Evolutionary conservation across 306 rosid species (phyloP).

Genomic region (Vicia sativa): DNA sequence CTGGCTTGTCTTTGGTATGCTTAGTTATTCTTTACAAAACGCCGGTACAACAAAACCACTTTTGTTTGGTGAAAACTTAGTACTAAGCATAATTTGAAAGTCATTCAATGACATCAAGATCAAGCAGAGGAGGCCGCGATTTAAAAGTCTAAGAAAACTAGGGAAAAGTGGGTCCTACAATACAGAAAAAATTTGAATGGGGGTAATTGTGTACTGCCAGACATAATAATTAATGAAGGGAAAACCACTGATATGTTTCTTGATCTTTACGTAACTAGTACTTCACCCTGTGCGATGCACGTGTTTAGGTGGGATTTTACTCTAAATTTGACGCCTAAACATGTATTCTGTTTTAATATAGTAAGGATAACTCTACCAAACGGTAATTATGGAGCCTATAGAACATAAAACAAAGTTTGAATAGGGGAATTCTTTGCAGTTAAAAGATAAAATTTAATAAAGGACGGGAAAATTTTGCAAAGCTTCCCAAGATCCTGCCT

Average conservation of each 20-base stretch:
- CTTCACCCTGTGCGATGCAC: too few species aligned
- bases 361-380: background rate
- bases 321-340: too few species aligned
- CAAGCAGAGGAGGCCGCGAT: background rate
- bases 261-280: background rate
- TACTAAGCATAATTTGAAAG: background rate
- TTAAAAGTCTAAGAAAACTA: too few species aligned
- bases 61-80: background rate
- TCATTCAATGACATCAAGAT: background rate
- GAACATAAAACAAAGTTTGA: too few species aligned
- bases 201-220: background rate
- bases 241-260: background rate
- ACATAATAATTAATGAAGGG: background rate
- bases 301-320: too few species aligned
- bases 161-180: too few species aligned
- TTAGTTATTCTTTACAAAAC: background rate
- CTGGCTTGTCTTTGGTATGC: constrained; percentile 19
- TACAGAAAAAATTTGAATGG: background rate
- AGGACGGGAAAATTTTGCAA: too few species aligned
- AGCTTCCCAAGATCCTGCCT: background rate
- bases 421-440: too few species aligned
- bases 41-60: background rate
- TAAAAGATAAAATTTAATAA: too few species aligned
- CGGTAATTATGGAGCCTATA: too few species aligned
- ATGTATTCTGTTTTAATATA: too few species aligned